Evolutionary conservation across 2,329 filamentous ascomycete genomes (phyloP), one percentile per base, ranked within the genome.

Genomic region (Emmonsia crescens): DNA sequence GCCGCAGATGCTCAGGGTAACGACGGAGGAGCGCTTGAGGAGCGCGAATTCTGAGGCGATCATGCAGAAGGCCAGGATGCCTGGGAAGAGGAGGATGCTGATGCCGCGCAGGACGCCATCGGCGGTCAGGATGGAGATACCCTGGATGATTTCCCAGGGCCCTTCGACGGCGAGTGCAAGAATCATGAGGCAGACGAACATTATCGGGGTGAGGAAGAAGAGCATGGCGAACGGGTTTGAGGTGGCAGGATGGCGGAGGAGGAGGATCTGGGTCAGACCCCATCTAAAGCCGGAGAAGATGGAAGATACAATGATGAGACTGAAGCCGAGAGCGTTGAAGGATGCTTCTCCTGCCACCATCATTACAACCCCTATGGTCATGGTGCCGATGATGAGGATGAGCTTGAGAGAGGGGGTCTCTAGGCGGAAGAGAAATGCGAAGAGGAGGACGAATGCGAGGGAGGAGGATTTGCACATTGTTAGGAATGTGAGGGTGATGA

Each of bases 381-480:
- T 97, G 69, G 89, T 86, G 60, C 85, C 83, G 67, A 99, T 97
- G 67, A 97, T 94, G 66, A 83, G 81, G 46, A 96, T 88, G 9
- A 99, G 83, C 68, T 88, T 89, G 81, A 89, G 86, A 0, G 93
- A 96, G 0, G 90, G 91, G 12, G 84, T 84, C 76, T 99, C 94
- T 59, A 99, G 85, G 60, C 89, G 86, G 79, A 99, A 97, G 56
- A 96, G 74, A 71, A 99, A 96, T 65, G 94, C 94, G 73, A 99
- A 99, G 57, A 96, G 75, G 27, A 99, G 86, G 60, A 99, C 94
- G 72, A 97, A 99, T 52, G 90, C 92, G 27, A 99, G 83, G 19
- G 93, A 90, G 10, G 92, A 96, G 5, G 93, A 97, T 82, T 99
- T 99, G 78, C 94, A 97, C 94, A 99, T 97, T 63, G 94, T 99